phyloP scores from a whole-genome alignment of 1,284 basidiomycete species.

The Flammula alnicola region DNA sequence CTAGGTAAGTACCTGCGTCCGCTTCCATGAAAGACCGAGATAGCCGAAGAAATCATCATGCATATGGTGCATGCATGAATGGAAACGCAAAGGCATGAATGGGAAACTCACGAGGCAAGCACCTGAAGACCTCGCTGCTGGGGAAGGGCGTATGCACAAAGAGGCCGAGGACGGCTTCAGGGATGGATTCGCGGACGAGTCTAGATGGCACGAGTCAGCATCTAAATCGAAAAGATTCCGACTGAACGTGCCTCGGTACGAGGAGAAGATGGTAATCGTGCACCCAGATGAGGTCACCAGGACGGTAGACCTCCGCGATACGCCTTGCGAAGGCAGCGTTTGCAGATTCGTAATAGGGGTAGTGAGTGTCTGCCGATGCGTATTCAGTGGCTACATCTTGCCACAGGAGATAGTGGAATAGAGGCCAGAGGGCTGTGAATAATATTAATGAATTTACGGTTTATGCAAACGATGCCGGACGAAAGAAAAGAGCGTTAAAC shows the following conservation, averaged over 20 bases:
- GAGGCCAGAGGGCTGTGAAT: conserved; percentile 86
- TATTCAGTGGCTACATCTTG: conserved; percentile 89
- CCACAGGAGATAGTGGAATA: conserved; percentile 99
- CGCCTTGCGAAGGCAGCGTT: conserved; percentile 87
- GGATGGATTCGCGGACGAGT: conserved; percentile 79
- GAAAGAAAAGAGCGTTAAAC: conserved; percentile 22
- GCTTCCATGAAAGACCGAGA: too few species aligned
- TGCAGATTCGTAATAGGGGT: conserved; percentile 83
- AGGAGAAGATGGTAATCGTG: conserved; percentile 95
- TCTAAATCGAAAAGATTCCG: neutral
- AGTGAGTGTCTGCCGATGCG: conserved; percentile 83
- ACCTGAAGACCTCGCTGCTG: conserved; percentile 94
- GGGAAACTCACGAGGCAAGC: conserved; percentile 74
- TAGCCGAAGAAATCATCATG: neutral
- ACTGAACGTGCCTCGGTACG: conserved; percentile 63
- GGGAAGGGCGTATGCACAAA: conserved; percentile 99
- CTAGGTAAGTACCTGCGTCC: too few species aligned
- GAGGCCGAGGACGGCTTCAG: conserved; percentile 85
- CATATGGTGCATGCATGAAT: neutral
- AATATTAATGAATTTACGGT: neutral
- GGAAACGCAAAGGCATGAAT: conserved; percentile 7
- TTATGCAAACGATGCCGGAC: neutral
- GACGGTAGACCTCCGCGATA: conserved; percentile 78
- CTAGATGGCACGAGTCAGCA: conserved; percentile 30
- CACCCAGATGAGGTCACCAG: conserved; percentile 91